Conservation (phyloP, 495 filamentous ascomycete genomes). For the Rostrohypoxylon terebratum region DNA sequence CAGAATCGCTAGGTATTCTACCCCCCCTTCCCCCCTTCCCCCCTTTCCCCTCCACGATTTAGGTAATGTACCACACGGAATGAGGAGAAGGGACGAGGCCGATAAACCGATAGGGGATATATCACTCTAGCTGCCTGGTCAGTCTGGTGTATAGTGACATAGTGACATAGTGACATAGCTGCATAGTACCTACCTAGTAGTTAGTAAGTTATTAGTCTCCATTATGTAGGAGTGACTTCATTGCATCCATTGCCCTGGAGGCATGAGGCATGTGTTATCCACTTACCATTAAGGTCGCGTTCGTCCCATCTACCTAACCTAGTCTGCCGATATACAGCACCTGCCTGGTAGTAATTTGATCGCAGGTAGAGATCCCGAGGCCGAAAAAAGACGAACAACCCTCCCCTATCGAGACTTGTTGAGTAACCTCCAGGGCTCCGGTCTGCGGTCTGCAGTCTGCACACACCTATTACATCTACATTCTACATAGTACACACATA, state of each 20-base stretch:
- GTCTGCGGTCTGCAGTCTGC: too few species aligned
- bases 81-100: slow-evolving; percentile 17
- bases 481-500: background rate
- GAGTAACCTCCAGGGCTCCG: slow-evolving; percentile 3
- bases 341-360: background rate
- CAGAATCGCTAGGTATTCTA: slow-evolving; percentile 27
- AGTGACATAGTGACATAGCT: too few species aligned
- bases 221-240: background rate
- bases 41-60: slow-evolving; percentile 7
- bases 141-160: background rate
- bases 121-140: too few species aligned
- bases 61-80: slow-evolving; percentile 14
- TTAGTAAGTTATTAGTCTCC: too few species aligned
- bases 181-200: too few species aligned
- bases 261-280: background rate
- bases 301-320: background rate
- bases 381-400: slow-evolving; percentile 2
- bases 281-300: slow-evolving; percentile 3
- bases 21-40: slow-evolving; percentile 18
- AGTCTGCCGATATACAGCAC: too few species aligned
- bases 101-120: slow-evolving; percentile 3
- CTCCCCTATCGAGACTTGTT: slow-evolving; percentile 33
- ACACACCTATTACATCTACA: background rate
- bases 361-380: slow-evolving; percentile 26
- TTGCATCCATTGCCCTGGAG: background rate